Evolutionary conservation across 768 basidiomycete species (phyloP), one percentile per base, ranked within the genome.

Genomic region (Hericium rajendrae): DNA sequence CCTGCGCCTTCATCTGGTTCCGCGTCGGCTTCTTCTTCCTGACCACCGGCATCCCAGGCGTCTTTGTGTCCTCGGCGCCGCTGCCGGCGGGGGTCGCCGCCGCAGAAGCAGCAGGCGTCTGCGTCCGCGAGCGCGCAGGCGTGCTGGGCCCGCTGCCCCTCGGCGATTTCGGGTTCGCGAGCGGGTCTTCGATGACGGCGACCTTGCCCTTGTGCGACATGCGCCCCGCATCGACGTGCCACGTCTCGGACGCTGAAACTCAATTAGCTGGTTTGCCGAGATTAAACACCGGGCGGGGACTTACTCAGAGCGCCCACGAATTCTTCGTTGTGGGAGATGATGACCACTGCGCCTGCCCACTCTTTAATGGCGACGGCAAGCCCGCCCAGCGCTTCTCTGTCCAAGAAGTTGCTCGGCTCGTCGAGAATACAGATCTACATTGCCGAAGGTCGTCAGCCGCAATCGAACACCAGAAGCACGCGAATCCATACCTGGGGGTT

Each of bases 371-470:
- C 94, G 26, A 95, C 85, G 38, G 94, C 93, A 43, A 98, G 76
- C 59, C 95, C 94, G 62, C 94, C 94, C 18, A 97, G 77, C 20
- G 94, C 93, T 70, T 97, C 94, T 62, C 94, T 85, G 70, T 97
- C 94, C 76, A 97, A 81, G 79, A 97, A 97, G 74, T 98, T 97
- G 69, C 91, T 95, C 38, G 92, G 92, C 71, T 93, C 91, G 69
- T 94, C 91, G 38, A 92, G 79, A 13, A 89, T 74, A 67, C 87
- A 88, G 62, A 86, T 85, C 80, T 81, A 50, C 59, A 46, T 53
- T 22, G 48, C 61, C 18, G 28, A 57, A 51, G 55, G 59, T 56
- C 54, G 57, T 60, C 51, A 61, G 48, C 26, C 32, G 38, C 38
- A 51, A 38, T 54, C 48, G 32, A 32, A 6, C 53, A 38, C 46